Base-by-base conservation (phyloP, 73 alveolate genomes). In the Symbiodinium natans region DNA sequence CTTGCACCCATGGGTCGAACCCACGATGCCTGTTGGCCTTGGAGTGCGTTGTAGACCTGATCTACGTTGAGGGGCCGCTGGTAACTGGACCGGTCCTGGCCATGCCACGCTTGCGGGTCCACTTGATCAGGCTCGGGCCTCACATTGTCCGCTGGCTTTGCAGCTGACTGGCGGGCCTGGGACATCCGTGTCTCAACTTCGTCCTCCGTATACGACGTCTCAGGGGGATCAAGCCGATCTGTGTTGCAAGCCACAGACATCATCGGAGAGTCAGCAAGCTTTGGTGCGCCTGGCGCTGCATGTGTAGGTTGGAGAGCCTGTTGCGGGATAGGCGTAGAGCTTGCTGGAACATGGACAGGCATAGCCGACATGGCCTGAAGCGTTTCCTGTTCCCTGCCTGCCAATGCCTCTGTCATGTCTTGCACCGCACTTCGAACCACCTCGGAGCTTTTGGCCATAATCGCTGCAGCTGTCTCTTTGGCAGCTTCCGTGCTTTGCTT, bases 371-470 rank as follows among this genome's bases (percentile, higher is more conserved):
- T 38, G 7, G 88, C 88, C 10, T 80, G 41, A 21, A 38, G 56
- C 17, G 88, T 59, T 39, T 80, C 88, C 2, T 25, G 88, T 25
- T 80, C 88, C 88, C 88, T 36, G 52, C 34, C 88, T 7, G 88
- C 88, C 10, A 80, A 33, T 1, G 88, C 41, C n/a, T 80, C 88
- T 34, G 88, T 36, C 88, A 80, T 80, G 42, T 80, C 88, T 23
- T 41, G 88, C 88, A 80, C 42, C 4, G 88, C 88, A 33, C 27
- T 23, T 25, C 56, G 48, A 36, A 80, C 48, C 29, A 41, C 56
- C 36, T 80, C 88, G 36, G 88, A 80, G 88, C 88, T 80, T 80
- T 80, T 38, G 15, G 88, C 88, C 88, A 80, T 80, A 38, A 80
- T 80, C 25, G 88, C 88, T 33, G 88, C 88, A 7, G 88, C 88